Base-by-base conservation (phyloP, 2,329 filamentous ascomycete species). In the Talaromyces piceae region DNA sequence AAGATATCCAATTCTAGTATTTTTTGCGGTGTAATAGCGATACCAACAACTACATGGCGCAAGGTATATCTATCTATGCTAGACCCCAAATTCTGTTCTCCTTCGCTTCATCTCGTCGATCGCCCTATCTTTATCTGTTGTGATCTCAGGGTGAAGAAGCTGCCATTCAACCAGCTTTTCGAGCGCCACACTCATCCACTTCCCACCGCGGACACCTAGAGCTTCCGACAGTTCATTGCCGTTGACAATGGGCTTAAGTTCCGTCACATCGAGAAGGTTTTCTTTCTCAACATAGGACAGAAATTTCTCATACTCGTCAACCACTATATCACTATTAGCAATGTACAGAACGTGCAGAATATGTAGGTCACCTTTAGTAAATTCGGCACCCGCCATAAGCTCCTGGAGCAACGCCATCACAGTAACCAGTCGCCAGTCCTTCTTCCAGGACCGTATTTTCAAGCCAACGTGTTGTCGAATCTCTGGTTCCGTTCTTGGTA, bases 101-200 rank as follows among this genome's bases (percentile, higher is more conserved):
- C 70, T 74, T 49, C 61, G 66, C 44, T 69, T 67, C 22, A 88
- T 77, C 61, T 84, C 80, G 44, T 83, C 77, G 49, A 89, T 70
- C 1, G 78, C 83, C 2, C 73, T 78, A 5, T 67, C 60, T 26
- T 76, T 70, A 55, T 91, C 84, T 3, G 77, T 80, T 52, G n/a
- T n/a, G n/a, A 73, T 74, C 3, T 76, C 76, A 0, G 90, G 88
- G 63, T 97, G 82, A 31, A 88, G 79, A 48, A 97, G 77, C 68
- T 97, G 93, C 90, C 91, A 97, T 54, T 83, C 83, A 68, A 94
- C 80, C 54, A 88, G 87, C 3, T 90, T 74, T 27, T 94, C 86
- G 44, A 95, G 72, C 3, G 90, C 90, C 43, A 78, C 77, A 49
- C 82, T 82, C 78, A 94, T 86, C 91, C 91, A 97, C n/a, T 76